Evolutionary conservation across 768 basidiomycete genomes (phyloP).

Genomic region (Suillus subalutaceus): DNA sequence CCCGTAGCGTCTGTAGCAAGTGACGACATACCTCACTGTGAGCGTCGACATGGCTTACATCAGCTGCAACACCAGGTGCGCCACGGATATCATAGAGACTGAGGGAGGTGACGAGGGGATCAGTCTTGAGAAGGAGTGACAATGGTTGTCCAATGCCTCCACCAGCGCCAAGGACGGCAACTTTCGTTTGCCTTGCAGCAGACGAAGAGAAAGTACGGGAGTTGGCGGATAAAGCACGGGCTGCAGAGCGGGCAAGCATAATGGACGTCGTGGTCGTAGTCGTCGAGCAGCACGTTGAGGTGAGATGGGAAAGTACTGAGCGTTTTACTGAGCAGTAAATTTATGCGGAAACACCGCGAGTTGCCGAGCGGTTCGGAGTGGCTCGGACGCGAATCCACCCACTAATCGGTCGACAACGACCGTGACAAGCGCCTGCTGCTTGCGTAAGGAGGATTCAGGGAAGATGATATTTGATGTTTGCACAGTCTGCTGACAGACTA

Average conservation of each 20-base stretch:
- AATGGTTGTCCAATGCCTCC: conserved; percentile 99
- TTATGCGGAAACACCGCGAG: conserved; percentile 5
- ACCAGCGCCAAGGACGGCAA: conserved; percentile 96
- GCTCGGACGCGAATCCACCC: conserved; percentile 1
- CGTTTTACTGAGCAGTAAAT: not conserved
- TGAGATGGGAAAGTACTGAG: not conserved
- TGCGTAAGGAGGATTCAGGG: too few species aligned
- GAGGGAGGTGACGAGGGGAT: conserved; percentile 86
- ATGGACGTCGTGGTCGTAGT: conserved; percentile 27
- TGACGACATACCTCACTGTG: conserved; percentile 65
- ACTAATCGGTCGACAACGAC: too few species aligned
- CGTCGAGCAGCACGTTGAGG: conserved; percentile 9
- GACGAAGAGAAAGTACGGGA: conserved; percentile 79
- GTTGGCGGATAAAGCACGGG: conserved; percentile 56
- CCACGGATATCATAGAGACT: conserved; percentile 94
- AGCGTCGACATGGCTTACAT: conserved; percentile 94
- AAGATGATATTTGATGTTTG: not conserved
- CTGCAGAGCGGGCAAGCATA: conserved; percentile 71
- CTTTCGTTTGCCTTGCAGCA: conserved; percentile 74
- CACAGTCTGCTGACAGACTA: not conserved
- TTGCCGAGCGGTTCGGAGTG: conserved; percentile 3
- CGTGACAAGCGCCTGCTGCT: too few species aligned
- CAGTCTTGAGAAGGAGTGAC: conserved; percentile 89
- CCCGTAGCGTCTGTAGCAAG: not conserved
- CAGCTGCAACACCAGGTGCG: conserved; percentile 95